phyloP scores from a whole-genome alignment of 371 early-diverging fungal species.

The Phascolomyces articulosus region DNA sequence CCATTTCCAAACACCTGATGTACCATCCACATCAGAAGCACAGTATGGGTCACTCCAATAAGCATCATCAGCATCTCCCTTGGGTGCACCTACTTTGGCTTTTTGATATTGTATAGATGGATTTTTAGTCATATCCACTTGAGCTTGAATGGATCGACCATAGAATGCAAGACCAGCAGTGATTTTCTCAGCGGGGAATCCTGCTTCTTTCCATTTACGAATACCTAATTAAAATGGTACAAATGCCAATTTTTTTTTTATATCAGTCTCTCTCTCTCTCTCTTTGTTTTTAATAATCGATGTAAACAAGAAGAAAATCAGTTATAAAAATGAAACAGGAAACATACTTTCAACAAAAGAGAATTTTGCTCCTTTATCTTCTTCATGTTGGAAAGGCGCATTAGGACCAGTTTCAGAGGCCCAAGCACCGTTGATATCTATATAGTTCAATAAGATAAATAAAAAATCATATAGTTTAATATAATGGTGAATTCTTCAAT shows the following conservation, averaged over 20 bases:
- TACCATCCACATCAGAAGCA: slow-evolving; percentile 32
- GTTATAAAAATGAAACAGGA: too few relatives aligned
- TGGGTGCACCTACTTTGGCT: slow-evolving; percentile 43
- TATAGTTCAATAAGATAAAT: slow-evolving; percentile 32
- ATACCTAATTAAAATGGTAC: too few relatives aligned
- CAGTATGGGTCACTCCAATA: slow-evolving; percentile 51
- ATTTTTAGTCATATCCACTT: slow-evolving; percentile 47
- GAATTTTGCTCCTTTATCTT: slow-evolving; percentile 51
- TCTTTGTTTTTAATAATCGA: too few relatives aligned
- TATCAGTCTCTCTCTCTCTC: too few relatives aligned
- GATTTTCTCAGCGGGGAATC: slow-evolving; percentile 66
- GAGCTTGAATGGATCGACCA: slow-evolving; percentile 63
- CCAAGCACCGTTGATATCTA: slow-evolving; percentile 68
- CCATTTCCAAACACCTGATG: slow-evolving; percentile 67
- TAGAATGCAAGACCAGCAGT: slow-evolving; percentile 71
- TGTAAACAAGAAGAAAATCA: neutral
- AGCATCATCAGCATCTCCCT: slow-evolving; percentile 56
- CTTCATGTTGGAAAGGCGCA: slow-evolving; percentile 57
- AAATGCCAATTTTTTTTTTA: neutral
- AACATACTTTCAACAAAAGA: slow-evolving; percentile 52
- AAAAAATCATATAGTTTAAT: neutral
- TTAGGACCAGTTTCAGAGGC: slow-evolving; percentile 64
- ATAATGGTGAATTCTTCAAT: too few relatives aligned
- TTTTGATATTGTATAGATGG: slow-evolving; percentile 41
- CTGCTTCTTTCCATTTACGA: slow-evolving; percentile 60